Evolutionary conservation across 2,329 filamentous ascomycete species (phyloP).

Genomic region (Orbilia brochopaga): DNA sequence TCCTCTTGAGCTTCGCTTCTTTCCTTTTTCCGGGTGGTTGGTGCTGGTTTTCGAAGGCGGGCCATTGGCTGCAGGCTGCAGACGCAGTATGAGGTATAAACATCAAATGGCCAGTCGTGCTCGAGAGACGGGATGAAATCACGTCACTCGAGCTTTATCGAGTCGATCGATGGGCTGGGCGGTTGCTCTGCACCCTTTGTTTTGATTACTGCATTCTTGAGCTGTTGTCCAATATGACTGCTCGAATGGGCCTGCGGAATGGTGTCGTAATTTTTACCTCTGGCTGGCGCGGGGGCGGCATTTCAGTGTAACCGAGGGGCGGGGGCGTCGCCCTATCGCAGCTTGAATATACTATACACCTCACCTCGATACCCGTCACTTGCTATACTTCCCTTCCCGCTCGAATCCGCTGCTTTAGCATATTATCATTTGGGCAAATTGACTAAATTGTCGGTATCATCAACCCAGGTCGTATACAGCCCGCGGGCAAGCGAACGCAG

Average conservation of each 20-base stretch:
- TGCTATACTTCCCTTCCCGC: not conserved
- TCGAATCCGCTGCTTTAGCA: not conserved
- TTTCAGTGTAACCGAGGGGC: conserved; percentile 38
- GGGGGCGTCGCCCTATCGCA: conserved; percentile 18
- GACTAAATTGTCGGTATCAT: not conserved
- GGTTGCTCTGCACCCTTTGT: conserved; percentile 1
- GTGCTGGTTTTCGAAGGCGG: not conserved
- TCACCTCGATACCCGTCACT: not conserved
- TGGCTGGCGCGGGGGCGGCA: conserved; percentile 32
- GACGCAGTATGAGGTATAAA: conserved; percentile 33
- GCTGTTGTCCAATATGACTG: conserved; percentile 41
- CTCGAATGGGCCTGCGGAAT: conserved; percentile 25
- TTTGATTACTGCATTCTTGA: conserved; percentile 6
- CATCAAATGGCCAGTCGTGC: conserved; percentile 23
- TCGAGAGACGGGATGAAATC: not conserved
- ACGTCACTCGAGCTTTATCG: not conserved
- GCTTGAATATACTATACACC: conserved; percentile 6
- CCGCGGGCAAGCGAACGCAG: not conserved
- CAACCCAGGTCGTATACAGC: not conserved
- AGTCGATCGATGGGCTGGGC: conserved; percentile 12
- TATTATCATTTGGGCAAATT: not conserved
- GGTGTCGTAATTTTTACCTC: conserved; percentile 45
- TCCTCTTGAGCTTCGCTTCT: conserved; percentile 20
- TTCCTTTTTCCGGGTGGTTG: not conserved
- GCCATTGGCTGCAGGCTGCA: not conserved